A percentile compares a stretch with the other conserved stretches of the same genome.
Conservation (phyloP, 805 yeast genomes). For the Wickerhamomyces alni region DNA sequence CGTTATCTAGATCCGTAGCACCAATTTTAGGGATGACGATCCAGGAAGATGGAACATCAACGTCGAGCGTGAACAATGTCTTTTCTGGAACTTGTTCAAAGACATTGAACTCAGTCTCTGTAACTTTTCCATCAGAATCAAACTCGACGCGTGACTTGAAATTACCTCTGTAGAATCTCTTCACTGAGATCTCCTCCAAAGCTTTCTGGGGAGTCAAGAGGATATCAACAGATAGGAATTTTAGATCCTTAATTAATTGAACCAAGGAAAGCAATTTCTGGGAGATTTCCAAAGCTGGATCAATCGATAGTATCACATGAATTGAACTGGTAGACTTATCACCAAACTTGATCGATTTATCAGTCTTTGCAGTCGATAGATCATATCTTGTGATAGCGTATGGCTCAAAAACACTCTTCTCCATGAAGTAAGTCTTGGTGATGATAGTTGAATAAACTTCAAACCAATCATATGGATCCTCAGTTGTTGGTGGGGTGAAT, state of each 20-base stretch:
- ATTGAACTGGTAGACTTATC: constrained; percentile 30
- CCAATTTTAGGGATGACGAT: constrained; percentile 47
- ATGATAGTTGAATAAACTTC: constrained; percentile 40
- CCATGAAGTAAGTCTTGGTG: constrained; percentile 37
- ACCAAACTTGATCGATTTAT: constrained; percentile 19
- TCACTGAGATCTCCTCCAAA: constrained; percentile 38
- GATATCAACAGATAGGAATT: constrained; percentile 48
- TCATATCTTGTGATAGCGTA: constrained; percentile 42
- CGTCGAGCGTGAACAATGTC: constrained; percentile 45
- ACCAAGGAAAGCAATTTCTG: constrained; percentile 53
- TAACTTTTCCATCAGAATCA: constrained; percentile 21
- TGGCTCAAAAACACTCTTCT: constrained; percentile 23
- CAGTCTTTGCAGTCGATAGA: constrained; percentile 27
- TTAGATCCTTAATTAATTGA: constrained; percentile 35
- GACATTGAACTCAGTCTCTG: constrained; percentile 22
- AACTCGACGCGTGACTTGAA: constrained; percentile 30
- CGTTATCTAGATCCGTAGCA: constrained; percentile 57
- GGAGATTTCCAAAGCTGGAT: constrained; percentile 67
- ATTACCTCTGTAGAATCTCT: constrained; percentile 52
- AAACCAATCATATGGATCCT: constrained; percentile 34
- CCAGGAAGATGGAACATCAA: constrained; percentile 67
- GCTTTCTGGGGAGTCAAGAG: constrained; percentile 51
- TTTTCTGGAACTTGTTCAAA: constrained; percentile 48
- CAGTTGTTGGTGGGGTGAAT: constrained; percentile 5
- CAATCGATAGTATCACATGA: constrained; percentile 55